A percentile compares a stretch with the other conserved stretches of the same genome.
phyloP scores from a whole-genome alignment of 2,329 filamentous ascomycete species.

The Aspergillus caelatus region DNA sequence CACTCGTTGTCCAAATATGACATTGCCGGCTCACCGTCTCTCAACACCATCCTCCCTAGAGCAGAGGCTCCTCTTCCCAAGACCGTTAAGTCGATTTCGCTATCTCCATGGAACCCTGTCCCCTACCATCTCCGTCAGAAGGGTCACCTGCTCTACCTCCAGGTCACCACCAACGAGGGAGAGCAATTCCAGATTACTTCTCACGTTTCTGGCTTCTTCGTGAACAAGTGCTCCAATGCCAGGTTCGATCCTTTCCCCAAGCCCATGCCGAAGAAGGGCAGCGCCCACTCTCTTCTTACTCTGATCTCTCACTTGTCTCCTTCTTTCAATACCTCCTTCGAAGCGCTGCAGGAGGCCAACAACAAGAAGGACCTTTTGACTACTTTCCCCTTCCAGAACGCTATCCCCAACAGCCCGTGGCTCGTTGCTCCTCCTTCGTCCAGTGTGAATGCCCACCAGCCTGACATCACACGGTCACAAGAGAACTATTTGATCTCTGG shows the following conservation, averaged over 20 bases:
- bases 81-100: slow-evolving; percentile 83
- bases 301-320: slow-evolving; percentile 79
- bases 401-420: slow-evolving; percentile 91
- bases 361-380: slow-evolving; percentile 83
- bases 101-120: slow-evolving; percentile 96
- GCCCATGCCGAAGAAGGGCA: slow-evolving; percentile 73
- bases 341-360: slow-evolving; percentile 80
- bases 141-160: slow-evolving; percentile 88
- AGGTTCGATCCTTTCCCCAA: slow-evolving; percentile 92
- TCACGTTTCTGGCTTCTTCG: slow-evolving; percentile 92
- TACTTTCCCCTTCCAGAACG: slow-evolving; percentile 94
- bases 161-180: slow-evolving; percentile 87
- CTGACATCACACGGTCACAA: slow-evolving; percentile 87
- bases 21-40: slow-evolving; percentile 68
- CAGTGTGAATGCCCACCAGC: slow-evolving; percentile 69
- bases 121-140: slow-evolving; percentile 88
- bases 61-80: slow-evolving; percentile 72
- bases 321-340: slow-evolving; percentile 77
- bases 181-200: slow-evolving; percentile 93
- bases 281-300: slow-evolving; percentile 82
- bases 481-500: slow-evolving; percentile 90
- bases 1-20: slow-evolving; percentile 73
- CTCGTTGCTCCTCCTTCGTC: slow-evolving; percentile 69
- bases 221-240: slow-evolving; percentile 92
- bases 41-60: slow-evolving; percentile 72